Base-by-base conservation (phyloP, 371 early-diverging fungal species). In the Rhizopus delemar region DNA sequence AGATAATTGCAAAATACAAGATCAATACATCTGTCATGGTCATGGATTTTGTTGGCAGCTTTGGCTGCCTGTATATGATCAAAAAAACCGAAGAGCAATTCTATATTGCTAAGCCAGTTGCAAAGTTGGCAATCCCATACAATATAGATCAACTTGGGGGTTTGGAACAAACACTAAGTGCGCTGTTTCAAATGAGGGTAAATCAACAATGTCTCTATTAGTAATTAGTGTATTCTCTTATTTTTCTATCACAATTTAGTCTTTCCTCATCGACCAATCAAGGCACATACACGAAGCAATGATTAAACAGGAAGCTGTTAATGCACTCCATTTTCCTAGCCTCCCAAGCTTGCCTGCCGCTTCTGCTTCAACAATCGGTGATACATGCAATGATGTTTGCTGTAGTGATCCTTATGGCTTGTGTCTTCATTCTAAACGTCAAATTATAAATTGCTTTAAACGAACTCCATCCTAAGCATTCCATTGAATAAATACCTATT, bases 311-410 rank as follows among this genome's bases (percentile, higher is more conserved):
- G 5, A 51, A 34, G 34, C 34, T 51, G 16, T 35, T 5, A 51
- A 51, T 51, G 8, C 51, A 35, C 51, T 51, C 51, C 51, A 32
- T 34, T 51, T 34, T 33, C 51, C 34, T 12, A 51, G 8, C 15
- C 12, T 51, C 34, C 32, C 51, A 51, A 51, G 34, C 5, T 12
- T 33, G n/a, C 33, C 51, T 34, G 49, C 35, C 11, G 39, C 39
- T 39, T 57, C 57, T 38, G 38, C 57, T 39, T 48, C 48, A 38
- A 49, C 50, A 49, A 48, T 57, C 36, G 34, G 29, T 11, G 7
- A 36, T 49, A 29, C 57, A 49, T 56, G 57, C 57, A 56, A 56
- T 48, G 39, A 56, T 56, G 57, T 49, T 49, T 56, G 57, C 57
- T 56, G 16, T 56, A 56, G 39, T 49, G 39, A 48, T 56, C 48